Conservation (phyloP, 1,284 basidiomycete species). For the Bjerkandera adusta region DNA sequence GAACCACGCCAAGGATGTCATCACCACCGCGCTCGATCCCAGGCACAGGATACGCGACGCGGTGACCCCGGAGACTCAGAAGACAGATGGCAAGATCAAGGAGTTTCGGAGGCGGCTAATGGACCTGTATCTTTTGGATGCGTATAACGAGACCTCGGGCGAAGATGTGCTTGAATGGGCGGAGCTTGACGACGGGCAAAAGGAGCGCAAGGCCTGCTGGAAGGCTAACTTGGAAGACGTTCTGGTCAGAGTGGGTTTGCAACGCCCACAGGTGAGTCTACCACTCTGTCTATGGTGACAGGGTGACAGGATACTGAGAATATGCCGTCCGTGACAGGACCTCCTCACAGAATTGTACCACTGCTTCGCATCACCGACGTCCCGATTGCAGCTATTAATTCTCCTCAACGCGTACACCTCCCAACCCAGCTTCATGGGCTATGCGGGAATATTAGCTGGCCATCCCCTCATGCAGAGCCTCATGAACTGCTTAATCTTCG, state of each 20-base stretch:
- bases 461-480: conserved; percentile 64
- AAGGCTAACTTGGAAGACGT: conserved; percentile 75
- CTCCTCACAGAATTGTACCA: conserved; percentile 61
- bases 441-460: conserved; percentile 47
- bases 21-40: conserved; percentile 53
- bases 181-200: conserved; percentile 56
- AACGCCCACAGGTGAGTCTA: conserved; percentile 56
- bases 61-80: conserved; percentile 39
- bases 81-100: conserved; percentile 47
- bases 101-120: conserved; percentile 67
- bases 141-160: conserved; percentile 67
- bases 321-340: conserved; percentile 40
- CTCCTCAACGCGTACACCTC: conserved; percentile 62
- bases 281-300: no score
- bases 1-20: conserved; percentile 68
- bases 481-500: conserved; percentile 61
- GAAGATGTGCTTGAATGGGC: conserved; percentile 74
- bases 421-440: conserved; percentile 45
- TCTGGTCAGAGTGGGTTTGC: conserved; percentile 59
- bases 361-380: conserved; percentile 56
- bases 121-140: conserved; percentile 73
- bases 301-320: conserved; percentile 12
- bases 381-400: conserved; percentile 65
- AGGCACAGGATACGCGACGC: conserved; percentile 16
- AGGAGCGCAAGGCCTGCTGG: conserved; percentile 61